phyloP scores from a whole-genome alignment of 176 grass and related monocot species.

The Poa pratensis region DNA sequence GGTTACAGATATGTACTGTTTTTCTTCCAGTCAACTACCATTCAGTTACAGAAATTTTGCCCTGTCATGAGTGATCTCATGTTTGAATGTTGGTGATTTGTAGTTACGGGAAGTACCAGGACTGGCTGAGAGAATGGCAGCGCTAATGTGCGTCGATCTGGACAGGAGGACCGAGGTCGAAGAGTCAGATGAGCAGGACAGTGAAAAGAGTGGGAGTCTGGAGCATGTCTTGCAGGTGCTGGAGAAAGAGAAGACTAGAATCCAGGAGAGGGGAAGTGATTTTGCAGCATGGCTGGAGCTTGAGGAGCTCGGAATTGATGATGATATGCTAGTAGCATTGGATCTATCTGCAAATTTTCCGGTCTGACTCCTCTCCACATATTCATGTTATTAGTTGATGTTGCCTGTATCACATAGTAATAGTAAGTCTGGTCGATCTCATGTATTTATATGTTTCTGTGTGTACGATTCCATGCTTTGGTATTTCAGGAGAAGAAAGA shows the following conservation, averaged over 20 bases:
- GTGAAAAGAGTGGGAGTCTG: slow-evolving; percentile 26
- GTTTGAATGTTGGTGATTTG: slow-evolving; percentile 36
- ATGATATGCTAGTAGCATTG: slow-evolving; percentile 78
- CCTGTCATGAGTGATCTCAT: slow-evolving; percentile 8
- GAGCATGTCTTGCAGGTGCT: slow-evolving; percentile 67
- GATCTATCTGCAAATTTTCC: slow-evolving; percentile 80
- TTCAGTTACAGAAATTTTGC: slow-evolving; percentile 6
- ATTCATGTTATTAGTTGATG: slow-evolving; percentile 10
- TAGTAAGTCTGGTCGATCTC: slow-evolving; percentile 6
- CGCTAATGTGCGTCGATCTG: slow-evolving; percentile 90
- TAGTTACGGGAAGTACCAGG: slow-evolving; percentile 84
- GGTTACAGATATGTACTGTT: background rate
- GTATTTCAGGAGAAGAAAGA: slow-evolving; percentile 9
- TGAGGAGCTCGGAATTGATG: slow-evolving; percentile 88
- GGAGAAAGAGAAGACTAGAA: slow-evolving; percentile 59
- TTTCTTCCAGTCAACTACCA: background rate
- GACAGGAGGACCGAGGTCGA: slow-evolving; percentile 54
- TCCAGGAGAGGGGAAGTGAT: slow-evolving; percentile 59
- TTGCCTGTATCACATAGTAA: background rate
- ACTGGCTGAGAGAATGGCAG: slow-evolving; percentile 84
- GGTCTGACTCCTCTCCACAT: slow-evolving; percentile 47
- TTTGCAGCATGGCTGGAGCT: slow-evolving; percentile 78
- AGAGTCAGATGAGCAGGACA: slow-evolving; percentile 45
- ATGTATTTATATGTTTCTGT: background rate
- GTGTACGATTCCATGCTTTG: background rate